phyloP scores from a whole-genome alignment of 129 eudicot genomes.

The Scalesia atractyloides region DNA sequence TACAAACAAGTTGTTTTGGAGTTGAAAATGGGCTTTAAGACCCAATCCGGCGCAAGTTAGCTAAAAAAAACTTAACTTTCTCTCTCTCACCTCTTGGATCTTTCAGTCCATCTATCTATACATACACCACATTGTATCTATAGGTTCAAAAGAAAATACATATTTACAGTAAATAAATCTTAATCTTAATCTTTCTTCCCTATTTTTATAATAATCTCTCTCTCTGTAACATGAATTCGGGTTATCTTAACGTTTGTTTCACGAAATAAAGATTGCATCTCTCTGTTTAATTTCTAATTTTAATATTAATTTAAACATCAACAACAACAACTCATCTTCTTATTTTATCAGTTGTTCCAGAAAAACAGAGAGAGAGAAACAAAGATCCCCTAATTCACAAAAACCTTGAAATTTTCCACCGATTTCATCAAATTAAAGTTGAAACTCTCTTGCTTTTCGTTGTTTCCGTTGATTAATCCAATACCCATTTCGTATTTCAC shows the following conservation, averaged over 20 bases:
- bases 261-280: conserved; percentile 24
- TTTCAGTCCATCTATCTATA: conserved; percentile 29
- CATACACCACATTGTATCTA: conserved; percentile 53
- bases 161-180: conserved; percentile 24
- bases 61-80: conserved; percentile 15
- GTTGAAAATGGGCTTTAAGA: conserved; percentile 25
- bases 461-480: conserved; percentile 19
- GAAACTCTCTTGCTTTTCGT: conserved; percentile 12
- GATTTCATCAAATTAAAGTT: conserved; percentile 29
- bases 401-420: not conserved
- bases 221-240: conserved; percentile 28
- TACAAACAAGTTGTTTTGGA: not conserved
- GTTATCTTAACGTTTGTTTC: conserved; percentile 23
- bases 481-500: conserved; percentile 5
- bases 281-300: too few relatives aligned
- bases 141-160: conserved; percentile 24
- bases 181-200: conserved; percentile 25
- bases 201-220: conserved; percentile 19
- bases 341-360: conserved; percentile 35
- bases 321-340: conserved; percentile 14
- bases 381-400: conserved; percentile 41
- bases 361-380: conserved; percentile 30
- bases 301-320: conserved; percentile 25
- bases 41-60: conserved; percentile 33
- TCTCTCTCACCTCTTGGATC: conserved; percentile 26